These are phyloP conservation scores for Turnera subulata DNA, from an alignment of 345 rosid species.

Conservation along the genomic window DNA sequence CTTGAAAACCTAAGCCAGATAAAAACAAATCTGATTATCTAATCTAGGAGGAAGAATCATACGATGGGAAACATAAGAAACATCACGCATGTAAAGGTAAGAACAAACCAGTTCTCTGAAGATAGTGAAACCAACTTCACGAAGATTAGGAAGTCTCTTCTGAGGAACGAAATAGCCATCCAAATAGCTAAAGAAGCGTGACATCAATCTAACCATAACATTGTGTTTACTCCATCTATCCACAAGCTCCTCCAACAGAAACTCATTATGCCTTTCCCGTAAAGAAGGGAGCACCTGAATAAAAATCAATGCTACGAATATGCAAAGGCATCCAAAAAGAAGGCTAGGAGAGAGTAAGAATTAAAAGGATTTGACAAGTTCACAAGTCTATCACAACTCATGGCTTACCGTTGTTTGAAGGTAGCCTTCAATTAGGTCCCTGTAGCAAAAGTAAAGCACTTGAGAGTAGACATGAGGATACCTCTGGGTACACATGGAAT, in stretches of 20 bases:
- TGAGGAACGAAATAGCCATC: constrained; percentile 82
- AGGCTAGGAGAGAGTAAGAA: too few species aligned
- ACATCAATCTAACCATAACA: constrained; percentile 81
- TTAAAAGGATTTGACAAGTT: too few species aligned
- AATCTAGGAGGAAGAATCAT: neutral
- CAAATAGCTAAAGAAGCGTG: constrained; percentile 77
- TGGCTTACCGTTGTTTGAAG: constrained; percentile 60
- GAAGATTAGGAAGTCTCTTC: constrained; percentile 66
- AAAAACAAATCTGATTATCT: too few species aligned
- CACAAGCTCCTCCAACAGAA: constrained; percentile 75
- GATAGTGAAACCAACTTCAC: constrained; percentile 78
- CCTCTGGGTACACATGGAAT: constrained; percentile 81
- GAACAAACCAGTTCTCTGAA: constrained; percentile 69
- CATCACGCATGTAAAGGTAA: neutral
- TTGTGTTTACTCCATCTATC: constrained; percentile 86
- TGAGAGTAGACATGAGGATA: constrained; percentile 80
- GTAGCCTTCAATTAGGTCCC: constrained; percentile 62
- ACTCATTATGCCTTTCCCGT: constrained; percentile 78
- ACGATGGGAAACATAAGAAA: neutral
- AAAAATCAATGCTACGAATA: too few species aligned
- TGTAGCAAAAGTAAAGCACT: constrained; percentile 77
- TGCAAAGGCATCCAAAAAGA: too few species aligned
- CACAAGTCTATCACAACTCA: too few species aligned
- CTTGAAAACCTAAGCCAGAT: constrained; percentile 50
- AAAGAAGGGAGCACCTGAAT: constrained; percentile 59